A percentile compares a stretch with the other conserved stretches of the same genome.
These are phyloP conservation scores for Kalanchoe fedtschenkoi DNA, from an alignment of 164 flowering plant genomes.

Conservation along the genomic window DNA sequence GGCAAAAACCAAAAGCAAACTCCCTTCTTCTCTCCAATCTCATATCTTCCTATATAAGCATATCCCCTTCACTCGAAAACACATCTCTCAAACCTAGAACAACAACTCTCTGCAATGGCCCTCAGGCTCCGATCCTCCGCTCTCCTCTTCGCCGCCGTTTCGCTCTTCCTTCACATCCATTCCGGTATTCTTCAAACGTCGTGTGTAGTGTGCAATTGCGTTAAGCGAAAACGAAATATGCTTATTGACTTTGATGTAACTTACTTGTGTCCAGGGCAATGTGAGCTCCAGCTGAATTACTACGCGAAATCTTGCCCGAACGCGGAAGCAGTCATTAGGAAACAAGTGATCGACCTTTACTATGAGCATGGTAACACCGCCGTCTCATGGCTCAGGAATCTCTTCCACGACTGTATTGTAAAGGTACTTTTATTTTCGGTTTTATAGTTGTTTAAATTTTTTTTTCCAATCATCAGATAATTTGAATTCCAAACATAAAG, in stretches of 20 bases:
- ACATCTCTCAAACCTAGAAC: not conserved
- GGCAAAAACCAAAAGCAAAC: too few species aligned
- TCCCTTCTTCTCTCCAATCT: not conserved
- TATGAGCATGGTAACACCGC: conserved; percentile 8
- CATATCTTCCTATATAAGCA: conserved; percentile 3
- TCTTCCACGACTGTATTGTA: conserved; percentile 8
- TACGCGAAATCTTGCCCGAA: conserved; percentile 3
- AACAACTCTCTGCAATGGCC: not conserved
- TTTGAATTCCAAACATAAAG: too few species aligned
- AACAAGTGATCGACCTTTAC: not conserved
- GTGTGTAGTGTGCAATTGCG: not conserved
- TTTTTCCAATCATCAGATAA: too few species aligned
- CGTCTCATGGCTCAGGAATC: conserved; percentile 6
- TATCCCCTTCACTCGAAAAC: not conserved
- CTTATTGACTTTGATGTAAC: not conserved
- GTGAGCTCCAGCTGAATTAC: not conserved
- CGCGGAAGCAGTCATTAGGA: not conserved
- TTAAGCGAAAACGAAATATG: not conserved
- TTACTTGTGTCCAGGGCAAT: not conserved
- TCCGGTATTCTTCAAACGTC: not conserved
- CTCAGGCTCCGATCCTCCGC: not conserved
- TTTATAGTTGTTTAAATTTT: too few species aligned
- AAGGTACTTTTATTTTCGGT: too few species aligned
- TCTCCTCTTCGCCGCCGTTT: not conserved
- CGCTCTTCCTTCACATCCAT: not conserved